Percentiles rank a stretch among this genome's conserved stretches.
phyloP scores from a whole-genome alignment of 768 basidiomycete species.

The Suillus luteus region DNA sequence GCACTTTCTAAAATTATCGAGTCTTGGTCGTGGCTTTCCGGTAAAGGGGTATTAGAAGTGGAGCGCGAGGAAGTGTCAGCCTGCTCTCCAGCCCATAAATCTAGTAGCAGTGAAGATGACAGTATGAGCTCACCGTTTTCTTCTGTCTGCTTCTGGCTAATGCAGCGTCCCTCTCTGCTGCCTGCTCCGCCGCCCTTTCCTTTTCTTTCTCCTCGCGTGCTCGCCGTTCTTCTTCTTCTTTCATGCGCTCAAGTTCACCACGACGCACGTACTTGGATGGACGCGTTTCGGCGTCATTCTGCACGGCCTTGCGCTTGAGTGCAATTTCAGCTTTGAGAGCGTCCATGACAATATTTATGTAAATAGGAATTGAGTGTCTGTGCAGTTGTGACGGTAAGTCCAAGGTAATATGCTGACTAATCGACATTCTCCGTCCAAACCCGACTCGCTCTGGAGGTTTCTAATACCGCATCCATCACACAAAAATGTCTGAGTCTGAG shows the following conservation, averaged over 20 bases:
- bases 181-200: constrained; percentile 36
- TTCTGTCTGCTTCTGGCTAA: constrained; percentile 28
- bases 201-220: constrained; percentile 27
- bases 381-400: not conserved
- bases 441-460: constrained; percentile 25
- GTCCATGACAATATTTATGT: constrained; percentile 67
- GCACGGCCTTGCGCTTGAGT: constrained; percentile 78
- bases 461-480: constrained; percentile 36
- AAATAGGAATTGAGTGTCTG: constrained; percentile 1
- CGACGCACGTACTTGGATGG: constrained; percentile 88
- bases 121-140: constrained; percentile 46
- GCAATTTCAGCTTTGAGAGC: constrained; percentile 88
- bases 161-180: constrained; percentile 22
- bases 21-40: constrained; percentile 37
- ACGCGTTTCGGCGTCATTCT: constrained; percentile 46
- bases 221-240: constrained; percentile 46
- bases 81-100: constrained; percentile 49
- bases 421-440: constrained; percentile 25
- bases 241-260: constrained; percentile 83
- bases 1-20: constrained; percentile 41
- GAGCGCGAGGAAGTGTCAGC: constrained; percentile 37
- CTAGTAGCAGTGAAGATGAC: constrained; percentile 11
- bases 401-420: constrained; percentile 38
- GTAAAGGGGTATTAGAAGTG: constrained; percentile 41
- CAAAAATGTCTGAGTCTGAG: constrained; percentile 59